Conservation (phyloP, 1,284 basidiomycete species). For the Sanghuangporus sanghuang region DNA sequence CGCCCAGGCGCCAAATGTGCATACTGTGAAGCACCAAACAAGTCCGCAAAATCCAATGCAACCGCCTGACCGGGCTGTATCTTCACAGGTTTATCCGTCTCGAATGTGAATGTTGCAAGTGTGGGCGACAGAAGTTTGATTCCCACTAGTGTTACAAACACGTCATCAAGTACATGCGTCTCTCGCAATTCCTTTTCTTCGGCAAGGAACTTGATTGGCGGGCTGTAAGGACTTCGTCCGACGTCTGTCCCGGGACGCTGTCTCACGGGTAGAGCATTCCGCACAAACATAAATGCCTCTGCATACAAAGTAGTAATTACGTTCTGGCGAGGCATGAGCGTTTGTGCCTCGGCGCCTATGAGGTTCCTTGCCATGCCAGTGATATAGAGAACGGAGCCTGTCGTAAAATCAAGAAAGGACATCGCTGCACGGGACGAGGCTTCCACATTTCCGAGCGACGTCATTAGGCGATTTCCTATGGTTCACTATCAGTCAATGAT, state of each 20-base stretch:
- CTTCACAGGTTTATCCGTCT: slow-evolving; percentile 30
- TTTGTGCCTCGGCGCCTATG: slow-evolving; percentile 40
- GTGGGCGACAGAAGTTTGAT: slow-evolving; percentile 41
- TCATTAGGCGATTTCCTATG: slow-evolving; percentile 54
- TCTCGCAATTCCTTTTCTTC: slow-evolving; percentile 34
- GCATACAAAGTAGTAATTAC: slow-evolving; percentile 43
- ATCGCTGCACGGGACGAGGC: slow-evolving; percentile 49
- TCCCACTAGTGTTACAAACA: slow-evolving; percentile 32
- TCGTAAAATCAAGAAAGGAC: slow-evolving; percentile 48
- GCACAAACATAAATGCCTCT: slow-evolving; percentile 50
- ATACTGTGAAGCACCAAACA: slow-evolving; percentile 43
- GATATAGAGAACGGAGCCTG: slow-evolving; percentile 55
- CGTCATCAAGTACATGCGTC: slow-evolving; percentile 26
- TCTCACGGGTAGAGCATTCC: slow-evolving; percentile 50
- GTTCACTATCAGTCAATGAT: neutral
- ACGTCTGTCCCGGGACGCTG: slow-evolving; percentile 32
- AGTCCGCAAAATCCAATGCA: slow-evolving; percentile 47
- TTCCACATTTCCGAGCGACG: slow-evolving; percentile 60
- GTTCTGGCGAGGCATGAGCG: slow-evolving; percentile 52
- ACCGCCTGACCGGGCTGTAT: slow-evolving; percentile 49
- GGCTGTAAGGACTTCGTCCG: slow-evolving; percentile 50
- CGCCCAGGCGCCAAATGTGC: slow-evolving; percentile 45
- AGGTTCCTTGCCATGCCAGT: slow-evolving; percentile 52
- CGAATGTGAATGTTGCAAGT: slow-evolving; percentile 53
- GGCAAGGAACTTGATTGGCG: slow-evolving; percentile 47